These are phyloP conservation scores for Candida mattraensis DNA, from an alignment of 805 yeast species.

Conservation along the genomic window DNA sequence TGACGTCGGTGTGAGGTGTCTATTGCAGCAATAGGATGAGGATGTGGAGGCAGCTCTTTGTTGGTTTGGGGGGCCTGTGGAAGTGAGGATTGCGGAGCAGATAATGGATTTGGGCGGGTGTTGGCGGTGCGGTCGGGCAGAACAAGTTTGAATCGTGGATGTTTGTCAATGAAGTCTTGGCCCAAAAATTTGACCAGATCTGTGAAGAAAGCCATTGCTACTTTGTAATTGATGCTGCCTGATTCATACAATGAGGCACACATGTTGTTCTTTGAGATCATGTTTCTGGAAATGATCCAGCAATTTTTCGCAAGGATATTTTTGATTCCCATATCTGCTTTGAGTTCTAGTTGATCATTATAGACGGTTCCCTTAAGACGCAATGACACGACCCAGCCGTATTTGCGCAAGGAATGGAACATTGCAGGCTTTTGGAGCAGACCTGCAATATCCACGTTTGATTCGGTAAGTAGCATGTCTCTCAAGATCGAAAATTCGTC, in stretches of 20 bases:
- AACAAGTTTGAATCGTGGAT: neutral
- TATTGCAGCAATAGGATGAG: too few species aligned
- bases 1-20: too few species aligned
- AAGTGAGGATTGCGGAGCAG: too few species aligned
- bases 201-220: conserved; percentile 2
- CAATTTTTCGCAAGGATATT: conserved; percentile 1
- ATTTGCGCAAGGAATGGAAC: conserved; percentile 1
- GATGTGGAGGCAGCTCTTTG: too few species aligned
- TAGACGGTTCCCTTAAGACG: conserved; percentile 11
- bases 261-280: neutral
- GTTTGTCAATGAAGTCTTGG: neutral
- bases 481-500: conserved; percentile 2
- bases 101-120: too few species aligned
- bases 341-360: conserved; percentile 8
- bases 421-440: neutral
- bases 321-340: conserved; percentile 7
- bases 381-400: conserved; percentile 11
- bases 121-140: neutral
- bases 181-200: conserved; percentile 6
- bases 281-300: conserved; percentile 5
- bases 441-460: neutral
- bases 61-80: conserved; percentile 2
- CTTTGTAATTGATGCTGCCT: neutral
- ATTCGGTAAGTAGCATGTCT: neutral
- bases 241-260: conserved; percentile 5